Evolutionary conservation across 768 basidiomycete genomes (phyloP).

Genomic region (Termitomyces sp.): DNA sequence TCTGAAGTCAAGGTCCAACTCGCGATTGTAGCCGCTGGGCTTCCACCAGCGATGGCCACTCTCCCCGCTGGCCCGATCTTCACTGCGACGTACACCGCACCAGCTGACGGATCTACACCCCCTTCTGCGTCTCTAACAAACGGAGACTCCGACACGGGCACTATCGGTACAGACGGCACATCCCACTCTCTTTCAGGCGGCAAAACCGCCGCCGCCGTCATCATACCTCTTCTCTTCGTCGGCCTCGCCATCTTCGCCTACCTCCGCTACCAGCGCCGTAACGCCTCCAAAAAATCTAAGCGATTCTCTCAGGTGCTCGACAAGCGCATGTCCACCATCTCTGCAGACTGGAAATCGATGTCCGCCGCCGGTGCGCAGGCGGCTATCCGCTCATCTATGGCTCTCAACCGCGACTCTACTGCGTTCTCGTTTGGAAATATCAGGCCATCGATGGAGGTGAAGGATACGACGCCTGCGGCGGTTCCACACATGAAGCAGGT

Average conservation of each 20-base stretch:
- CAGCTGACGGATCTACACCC: conserved; percentile 36
- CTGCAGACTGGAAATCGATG: conserved; percentile 73
- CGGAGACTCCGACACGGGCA: conserved; percentile 21
- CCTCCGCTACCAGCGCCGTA: conserved; percentile 50
- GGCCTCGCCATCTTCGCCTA: conserved; percentile 40
- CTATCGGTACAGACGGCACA: conserved; percentile 30
- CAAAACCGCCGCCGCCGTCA: conserved; percentile 61
- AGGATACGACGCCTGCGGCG: background rate
- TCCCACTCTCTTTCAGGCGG: conserved; percentile 37
- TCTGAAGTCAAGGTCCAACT: conserved; percentile 50
- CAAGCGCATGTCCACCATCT: conserved; percentile 81
- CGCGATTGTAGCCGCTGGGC: conserved; percentile 48
- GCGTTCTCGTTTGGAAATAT: conserved; percentile 60
- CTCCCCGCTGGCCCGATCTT: conserved; percentile 69
- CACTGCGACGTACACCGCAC: conserved; percentile 53
- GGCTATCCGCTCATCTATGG: conserved; percentile 67
- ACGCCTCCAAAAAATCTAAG: conserved; percentile 47
- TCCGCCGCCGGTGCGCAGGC: conserved; percentile 66
- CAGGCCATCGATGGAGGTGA: conserved; percentile 36
- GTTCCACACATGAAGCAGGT: conserved; percentile 30
- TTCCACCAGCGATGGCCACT: conserved; percentile 46
- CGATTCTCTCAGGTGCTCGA: conserved; percentile 68
- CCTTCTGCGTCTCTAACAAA: conserved; percentile 25
- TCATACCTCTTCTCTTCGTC: conserved; percentile 60
- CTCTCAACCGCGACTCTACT: conserved; percentile 38